Evolutionary conservation across 2,329 filamentous ascomycete species (phyloP), one percentile per base, ranked within the genome.

Genomic region (Diaporthe eres): DNA sequence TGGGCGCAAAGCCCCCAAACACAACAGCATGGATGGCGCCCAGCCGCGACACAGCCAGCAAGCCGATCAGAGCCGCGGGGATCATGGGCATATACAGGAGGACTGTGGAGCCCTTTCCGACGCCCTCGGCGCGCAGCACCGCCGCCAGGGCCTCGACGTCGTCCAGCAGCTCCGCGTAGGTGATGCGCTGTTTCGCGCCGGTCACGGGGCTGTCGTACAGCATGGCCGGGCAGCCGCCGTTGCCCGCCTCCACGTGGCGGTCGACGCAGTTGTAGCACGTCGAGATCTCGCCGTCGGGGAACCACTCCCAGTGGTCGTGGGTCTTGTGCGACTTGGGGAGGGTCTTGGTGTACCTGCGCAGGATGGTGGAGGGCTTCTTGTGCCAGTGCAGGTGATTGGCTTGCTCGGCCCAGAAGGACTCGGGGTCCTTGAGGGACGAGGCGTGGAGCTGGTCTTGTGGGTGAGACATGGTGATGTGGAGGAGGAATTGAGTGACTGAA

Each of bases 41-140:
- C 0, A 98, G 88, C 13, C 95, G 91, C 77, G 92, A 92, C 76
- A 94, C 91, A 34, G 96, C 95, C 5, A 98, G 90, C 78, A 97
- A 95, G 13, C 94, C 96, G 77, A 97, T 92, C n/a, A 98, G 83
- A 2, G 95, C 94, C 0, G 95, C 93, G 0, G 96, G 96, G 58
- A 98, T 95, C 96, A 98, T 98, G 73, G 96, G 96, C 96, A 98
- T 93, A 84, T 98, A 98, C 39, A 98, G 90, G 78, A 98, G 89
- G 8, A 98, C 95, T 0, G 97, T 93, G 85, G 98, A 94, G 1
- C 96, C 95, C 83, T 91, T 95, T 79, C 88, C 88, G 7, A 98
- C 94, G 0, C 95, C 95, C 80, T 96, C 92, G 82, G 97, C 94
- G 74, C 93, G 87, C 80, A 98, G 84, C 2, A 95, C 95, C 0